These are phyloP conservation scores for Gyromitra esculenta DNA, from an alignment of 2,329 filamentous ascomycete genomes.

Conservation along the genomic window DNA sequence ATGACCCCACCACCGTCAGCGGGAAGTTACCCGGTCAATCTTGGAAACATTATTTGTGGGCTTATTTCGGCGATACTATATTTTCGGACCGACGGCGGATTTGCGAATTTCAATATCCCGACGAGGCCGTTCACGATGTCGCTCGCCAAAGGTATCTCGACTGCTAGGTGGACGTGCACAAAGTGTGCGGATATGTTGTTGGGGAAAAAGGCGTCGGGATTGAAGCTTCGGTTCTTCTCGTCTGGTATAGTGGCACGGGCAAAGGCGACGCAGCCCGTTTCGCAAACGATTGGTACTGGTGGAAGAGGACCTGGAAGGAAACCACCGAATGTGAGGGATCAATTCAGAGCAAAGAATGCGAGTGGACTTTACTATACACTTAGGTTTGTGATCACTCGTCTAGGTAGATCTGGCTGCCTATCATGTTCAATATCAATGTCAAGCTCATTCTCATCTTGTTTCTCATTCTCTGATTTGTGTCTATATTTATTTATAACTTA, in stretches of 20 bases:
- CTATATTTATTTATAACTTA: not conserved
- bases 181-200: constrained; percentile 25
- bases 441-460: not conserved
- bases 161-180: constrained; percentile 24
- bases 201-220: constrained; percentile 24
- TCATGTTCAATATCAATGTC: not conserved
- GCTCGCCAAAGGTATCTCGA: constrained; percentile 19
- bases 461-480: not conserved
- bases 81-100: not conserved
- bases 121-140: constrained; percentile 20
- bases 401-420: not conserved
- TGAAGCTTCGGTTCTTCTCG: constrained; percentile 46
- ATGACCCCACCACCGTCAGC: constrained; percentile 24
- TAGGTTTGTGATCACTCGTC: constrained; percentile 41
- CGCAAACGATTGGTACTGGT: constrained; percentile 19
- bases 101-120: not conserved
- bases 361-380: constrained; percentile 52
- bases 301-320: constrained; percentile 10
- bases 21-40: constrained; percentile 41
- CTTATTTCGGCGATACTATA: not conserved
- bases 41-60: not conserved
- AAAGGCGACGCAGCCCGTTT: constrained; percentile 17
- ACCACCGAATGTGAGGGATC: constrained; percentile 45
- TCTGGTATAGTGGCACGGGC: constrained; percentile 13
- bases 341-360: constrained; percentile 48